Percentiles rank a stretch among this genome's conserved stretches.
These are phyloP conservation scores for Euphorbia schlechtendalii DNA, from an alignment of 441 rosid species.

Conservation along the genomic window DNA sequence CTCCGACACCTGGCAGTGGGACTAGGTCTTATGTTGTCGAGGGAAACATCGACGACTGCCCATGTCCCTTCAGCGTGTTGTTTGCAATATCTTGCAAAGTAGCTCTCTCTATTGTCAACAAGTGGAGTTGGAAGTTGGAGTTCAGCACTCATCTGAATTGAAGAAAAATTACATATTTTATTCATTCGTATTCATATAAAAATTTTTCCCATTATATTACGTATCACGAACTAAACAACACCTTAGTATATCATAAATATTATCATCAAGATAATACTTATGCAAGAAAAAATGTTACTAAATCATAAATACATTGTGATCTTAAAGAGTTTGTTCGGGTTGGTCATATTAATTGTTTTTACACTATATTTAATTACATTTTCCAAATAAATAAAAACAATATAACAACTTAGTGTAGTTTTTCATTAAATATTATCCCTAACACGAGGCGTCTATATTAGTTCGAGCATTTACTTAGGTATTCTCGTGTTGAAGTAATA, in stretches of 20 bases:
- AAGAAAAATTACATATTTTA: too few species aligned
- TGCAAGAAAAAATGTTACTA: too few species aligned
- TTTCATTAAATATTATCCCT: not conserved
- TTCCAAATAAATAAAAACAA: too few species aligned
- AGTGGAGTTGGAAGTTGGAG: constrained; percentile 69
- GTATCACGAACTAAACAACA: too few species aligned
- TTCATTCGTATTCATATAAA: too few species aligned
- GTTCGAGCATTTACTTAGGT: not conserved
- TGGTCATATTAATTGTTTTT: too few species aligned
- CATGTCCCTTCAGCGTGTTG: constrained; percentile 71
- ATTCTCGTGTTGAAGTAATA: not conserved
- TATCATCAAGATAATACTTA: too few species aligned
- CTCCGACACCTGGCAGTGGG: constrained; percentile 46
- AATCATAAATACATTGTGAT: too few species aligned
- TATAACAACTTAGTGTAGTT: not conserved
- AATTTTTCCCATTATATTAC: too few species aligned
- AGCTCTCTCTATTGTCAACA: constrained; percentile 65
- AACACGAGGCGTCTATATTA: not conserved
- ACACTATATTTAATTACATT: too few species aligned
- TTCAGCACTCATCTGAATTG: constrained; percentile 68
- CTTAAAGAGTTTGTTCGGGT: too few species aligned
- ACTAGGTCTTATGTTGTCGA: constrained; percentile 63
- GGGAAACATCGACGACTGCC: constrained; percentile 92
- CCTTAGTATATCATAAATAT: too few species aligned
- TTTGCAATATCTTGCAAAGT: constrained; percentile 63